Evolutionary conservation across 768 basidiomycete species (phyloP).

Genomic region (Suillus americanus): DNA sequence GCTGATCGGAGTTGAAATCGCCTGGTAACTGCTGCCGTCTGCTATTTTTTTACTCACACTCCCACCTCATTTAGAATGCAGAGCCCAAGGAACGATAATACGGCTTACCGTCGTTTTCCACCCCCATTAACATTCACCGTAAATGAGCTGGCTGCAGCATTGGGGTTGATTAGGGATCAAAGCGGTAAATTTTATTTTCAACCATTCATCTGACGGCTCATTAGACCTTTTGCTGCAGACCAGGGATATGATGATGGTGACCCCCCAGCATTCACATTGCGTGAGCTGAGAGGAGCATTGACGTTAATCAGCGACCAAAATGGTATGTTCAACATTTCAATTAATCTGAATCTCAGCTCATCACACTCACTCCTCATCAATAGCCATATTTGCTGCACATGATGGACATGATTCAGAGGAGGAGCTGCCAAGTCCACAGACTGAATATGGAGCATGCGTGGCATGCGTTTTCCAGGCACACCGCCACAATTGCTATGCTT

Average conservation of each 20-base stretch:
- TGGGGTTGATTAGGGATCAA: neutral
- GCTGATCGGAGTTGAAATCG: neutral
- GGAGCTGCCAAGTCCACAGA: neutral
- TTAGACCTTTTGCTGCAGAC: neutral
- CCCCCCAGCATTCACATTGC: neutral
- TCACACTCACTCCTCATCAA: neutral
- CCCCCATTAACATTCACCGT: neutral
- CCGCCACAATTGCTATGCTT: neutral
- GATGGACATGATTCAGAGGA: neutral
- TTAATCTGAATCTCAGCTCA: neutral
- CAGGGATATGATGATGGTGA: neutral
- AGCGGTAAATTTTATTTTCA: neutral
- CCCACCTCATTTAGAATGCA: neutral
- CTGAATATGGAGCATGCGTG: neutral
- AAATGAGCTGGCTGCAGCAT: neutral
- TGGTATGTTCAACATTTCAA: neutral
- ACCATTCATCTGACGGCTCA: neutral
- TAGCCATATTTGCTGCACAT: neutral
- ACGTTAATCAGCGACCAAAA: neutral
- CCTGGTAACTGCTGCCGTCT: neutral
- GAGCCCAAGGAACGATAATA: neutral
- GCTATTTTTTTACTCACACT: neutral
- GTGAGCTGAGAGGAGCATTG: neutral
- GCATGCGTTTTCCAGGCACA: neutral
- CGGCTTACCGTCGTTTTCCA: neutral